Evolutionary conservation across 1,139 yeast species (phyloP), one percentile per base, ranked within the genome.

Genomic region (Taphrina flavorubra): DNA sequence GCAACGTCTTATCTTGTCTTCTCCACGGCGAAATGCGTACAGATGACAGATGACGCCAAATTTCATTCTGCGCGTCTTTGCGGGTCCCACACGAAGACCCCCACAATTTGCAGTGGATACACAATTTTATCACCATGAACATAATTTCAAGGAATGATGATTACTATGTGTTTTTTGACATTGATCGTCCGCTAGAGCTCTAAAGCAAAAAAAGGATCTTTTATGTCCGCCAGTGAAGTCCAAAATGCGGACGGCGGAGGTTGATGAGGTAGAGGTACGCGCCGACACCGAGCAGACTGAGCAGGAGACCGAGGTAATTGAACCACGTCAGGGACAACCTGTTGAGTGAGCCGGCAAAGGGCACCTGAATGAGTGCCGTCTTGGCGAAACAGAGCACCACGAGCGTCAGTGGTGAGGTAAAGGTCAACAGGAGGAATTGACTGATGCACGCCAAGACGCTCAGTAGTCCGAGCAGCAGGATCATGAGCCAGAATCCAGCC

Each of bases 401-500:
- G 14, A 63, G 34, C 6, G 67, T 63, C 49, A 63, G 44, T 14
- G 67, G 67, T 7, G 67, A 49, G 25, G 67, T 63, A 20, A 55
- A 55, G 4, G 56, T 44, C 36, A 55, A 47, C 8, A 63, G 55
- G 37, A 55, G 55, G 47, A 63, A 63, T 16, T 57, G 59, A 37
- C 61, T 44, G 44, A 55, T 39, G 47, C 67, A 44, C 14, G 59
- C 61, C 36, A 63, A n/a, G n/a, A 46, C 56, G 37, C 61, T 39
- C 36, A 63, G 31, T 11, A 63, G 51, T 11, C 51, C 25, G 31
- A 53, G 51, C 25, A 57, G 46, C n/a, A 55, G 46, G 18, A 63
- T 36, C 67, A 56, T 40, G 39, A 36, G 46, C 67, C 67, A 63
- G 14, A 63, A 63, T 42, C 67, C 67, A 13, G 40, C 34, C n/a